Conservation (phyloP, 192 early-diverging fungal species). For the Glomus cerebriforme region DNA sequence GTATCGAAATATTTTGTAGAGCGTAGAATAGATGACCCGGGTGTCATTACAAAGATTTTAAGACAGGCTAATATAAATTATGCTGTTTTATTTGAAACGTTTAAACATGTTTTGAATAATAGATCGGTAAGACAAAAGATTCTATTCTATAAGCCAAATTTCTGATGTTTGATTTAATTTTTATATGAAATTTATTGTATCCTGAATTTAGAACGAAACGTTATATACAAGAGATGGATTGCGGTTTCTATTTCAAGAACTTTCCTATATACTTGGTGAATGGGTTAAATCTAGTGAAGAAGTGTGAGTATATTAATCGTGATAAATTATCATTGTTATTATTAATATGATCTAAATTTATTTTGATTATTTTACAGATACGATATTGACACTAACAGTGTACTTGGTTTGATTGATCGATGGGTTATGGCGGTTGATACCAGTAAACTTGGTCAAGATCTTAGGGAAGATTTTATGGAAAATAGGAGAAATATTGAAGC, state of each 20-base stretch:
- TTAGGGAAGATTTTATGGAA: not conserved
- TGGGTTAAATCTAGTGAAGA: not conserved
- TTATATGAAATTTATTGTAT: not conserved
- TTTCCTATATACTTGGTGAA: not conserved
- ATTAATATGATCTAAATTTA: not conserved
- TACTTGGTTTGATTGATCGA: not conserved
- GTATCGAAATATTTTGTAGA: not conserved
- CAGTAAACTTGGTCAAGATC: not conserved
- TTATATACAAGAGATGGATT: not conserved
- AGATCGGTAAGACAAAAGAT: not conserved
- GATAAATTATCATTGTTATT: not conserved
- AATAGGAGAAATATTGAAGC: not conserved
- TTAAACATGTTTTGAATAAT: not conserved
- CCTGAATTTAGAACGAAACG: not conserved
- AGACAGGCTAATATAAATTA: not conserved
- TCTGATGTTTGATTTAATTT: not conserved
- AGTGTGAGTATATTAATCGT: not conserved
- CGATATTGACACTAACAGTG: not conserved
- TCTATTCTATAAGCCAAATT: not conserved
- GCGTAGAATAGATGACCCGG: not conserved
- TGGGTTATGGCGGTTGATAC: not conserved
- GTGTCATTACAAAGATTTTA: conserved; percentile 1
- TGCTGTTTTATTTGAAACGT: not conserved
- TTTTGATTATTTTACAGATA: not conserved
- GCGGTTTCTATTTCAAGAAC: not conserved